Evolutionary conservation across 192 early-diverging fungal species (phyloP), one percentile per base, ranked within the genome.

Genomic region (Thoreauomyces humboldtii): DNA sequence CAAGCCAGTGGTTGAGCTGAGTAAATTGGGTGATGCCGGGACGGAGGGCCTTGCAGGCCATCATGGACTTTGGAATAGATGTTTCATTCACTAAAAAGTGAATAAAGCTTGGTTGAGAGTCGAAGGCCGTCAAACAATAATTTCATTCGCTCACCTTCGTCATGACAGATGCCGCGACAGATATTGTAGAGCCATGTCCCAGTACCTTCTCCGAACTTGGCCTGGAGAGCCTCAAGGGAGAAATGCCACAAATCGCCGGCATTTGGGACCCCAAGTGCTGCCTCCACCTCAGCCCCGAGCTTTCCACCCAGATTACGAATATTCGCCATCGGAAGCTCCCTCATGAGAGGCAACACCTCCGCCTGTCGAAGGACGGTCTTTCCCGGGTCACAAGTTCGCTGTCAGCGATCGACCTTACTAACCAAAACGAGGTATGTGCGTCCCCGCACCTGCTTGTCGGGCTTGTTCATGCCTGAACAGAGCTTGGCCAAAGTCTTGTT

Each of bases 401-500:
- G n/a, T n/a, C n/a, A n/a, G n/a, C n/a, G n/a, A n/a, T n/a, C n/a
- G n/a, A n/a, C n/a, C n/a, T n/a, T n/a, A n/a, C n/a, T n/a, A n/a
- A n/a, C n/a, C n/a, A n/a, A n/a, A n/a, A n/a, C n/a, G n/a, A n/a
- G n/a, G n/a, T n/a, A n/a, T n/a, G n/a, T n/a, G n/a, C n/a, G n/a
- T n/a, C n/a, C n/a, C n/a, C 33, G 19, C 73, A 88, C 85, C 77
- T 89, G 90, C 53, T 88, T 85, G 67, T 88, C 83, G 1, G 94
- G 94, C 42, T 96, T 96, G 70, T 96, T 88, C 51, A 88, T 46
- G 0, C 83, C 88, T 29, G 88, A 91, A 46, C 90, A 85, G 4
- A 98, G 73, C 68, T 98, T 98, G 1, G 92, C 89, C 21, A 94
- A 71, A 2, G 86, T 84, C 44, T 89, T 89, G 72, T 92, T 95